Evolutionary conservation across 805 yeast species (phyloP).

Genomic region (Lipomyces sp.): DNA sequence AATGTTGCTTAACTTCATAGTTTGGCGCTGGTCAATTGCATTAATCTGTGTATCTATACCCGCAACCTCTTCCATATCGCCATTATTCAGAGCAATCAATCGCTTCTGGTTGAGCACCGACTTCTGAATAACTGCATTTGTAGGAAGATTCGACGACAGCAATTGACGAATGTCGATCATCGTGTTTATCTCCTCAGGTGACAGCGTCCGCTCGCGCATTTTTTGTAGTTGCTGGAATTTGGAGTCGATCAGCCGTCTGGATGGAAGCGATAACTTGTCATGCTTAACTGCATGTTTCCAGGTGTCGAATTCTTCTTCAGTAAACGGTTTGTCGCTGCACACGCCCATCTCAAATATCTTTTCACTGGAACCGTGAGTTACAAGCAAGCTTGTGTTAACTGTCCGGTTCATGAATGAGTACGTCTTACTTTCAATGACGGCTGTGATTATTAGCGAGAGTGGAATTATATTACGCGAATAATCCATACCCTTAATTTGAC

Average conservation of each 20-base stretch:
- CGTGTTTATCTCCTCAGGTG: constrained; percentile 72
- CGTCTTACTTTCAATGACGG: constrained; percentile 46
- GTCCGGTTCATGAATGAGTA: constrained; percentile 56
- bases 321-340: constrained; percentile 77
- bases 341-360: constrained; percentile 76
- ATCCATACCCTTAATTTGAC: constrained; percentile 68
- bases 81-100: constrained; percentile 66
- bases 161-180: constrained; percentile 75
- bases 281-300: constrained; percentile 66
- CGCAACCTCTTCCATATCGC: constrained; percentile 44
- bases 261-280: constrained; percentile 63
- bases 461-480: constrained; percentile 34
- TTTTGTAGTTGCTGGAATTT: constrained; percentile 66
- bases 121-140: constrained; percentile 76
- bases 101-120: constrained; percentile 73
- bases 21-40: constrained; percentile 38
- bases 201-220: constrained; percentile 68
- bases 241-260: constrained; percentile 63
- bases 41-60: constrained; percentile 45
- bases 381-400: constrained; percentile 65
- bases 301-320: constrained; percentile 71
- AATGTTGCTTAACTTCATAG: constrained; percentile 8
- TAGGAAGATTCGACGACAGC: constrained; percentile 64
- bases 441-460: constrained; percentile 14
- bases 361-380: constrained; percentile 79